Conservation (phyloP, 495 filamentous ascomycete genomes). For the Hypomontagnella submonticulosa region DNA sequence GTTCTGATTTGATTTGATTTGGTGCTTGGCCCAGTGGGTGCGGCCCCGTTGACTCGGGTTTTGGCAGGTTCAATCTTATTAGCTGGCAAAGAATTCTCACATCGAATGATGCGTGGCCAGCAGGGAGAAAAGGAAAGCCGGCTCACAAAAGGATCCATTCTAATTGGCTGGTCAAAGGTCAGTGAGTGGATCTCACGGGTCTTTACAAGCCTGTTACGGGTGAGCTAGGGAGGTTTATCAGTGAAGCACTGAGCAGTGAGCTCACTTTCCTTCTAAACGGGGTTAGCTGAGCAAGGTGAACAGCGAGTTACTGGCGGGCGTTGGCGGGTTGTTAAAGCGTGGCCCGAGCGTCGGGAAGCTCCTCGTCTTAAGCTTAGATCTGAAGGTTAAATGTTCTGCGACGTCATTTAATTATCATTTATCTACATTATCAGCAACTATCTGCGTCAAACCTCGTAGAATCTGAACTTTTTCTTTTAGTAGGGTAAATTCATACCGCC, state of each 20-base stretch:
- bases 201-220: constrained; percentile 20
- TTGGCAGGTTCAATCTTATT: constrained; percentile 17
- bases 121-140: constrained; percentile 39
- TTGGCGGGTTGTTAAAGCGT: background rate
- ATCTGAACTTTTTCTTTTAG: too few relatives aligned
- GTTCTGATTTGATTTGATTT: constrained; percentile 29
- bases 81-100: constrained; percentile 35
- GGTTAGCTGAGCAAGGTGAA: constrained; percentile 15
- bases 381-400: too few relatives aligned
- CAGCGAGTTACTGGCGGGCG: too few relatives aligned
- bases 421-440: too few relatives aligned
- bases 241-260: constrained; percentile 25
- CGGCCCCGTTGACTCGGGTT: constrained; percentile 9
- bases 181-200: constrained; percentile 18
- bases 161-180: constrained; percentile 26
- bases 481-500: too few relatives aligned
- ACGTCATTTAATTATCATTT: too few relatives aligned
- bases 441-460: too few relatives aligned
- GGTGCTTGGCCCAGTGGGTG: too few relatives aligned
- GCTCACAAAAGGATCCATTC: constrained; percentile 37
- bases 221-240: constrained; percentile 8
- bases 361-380: background rate
- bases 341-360: constrained; percentile 24
- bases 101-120: constrained; percentile 42
- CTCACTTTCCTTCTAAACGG: constrained; percentile 31